Base-by-base conservation (phyloP, 1,284 basidiomycete genomes). In the Trichosporon asahii region DNA sequence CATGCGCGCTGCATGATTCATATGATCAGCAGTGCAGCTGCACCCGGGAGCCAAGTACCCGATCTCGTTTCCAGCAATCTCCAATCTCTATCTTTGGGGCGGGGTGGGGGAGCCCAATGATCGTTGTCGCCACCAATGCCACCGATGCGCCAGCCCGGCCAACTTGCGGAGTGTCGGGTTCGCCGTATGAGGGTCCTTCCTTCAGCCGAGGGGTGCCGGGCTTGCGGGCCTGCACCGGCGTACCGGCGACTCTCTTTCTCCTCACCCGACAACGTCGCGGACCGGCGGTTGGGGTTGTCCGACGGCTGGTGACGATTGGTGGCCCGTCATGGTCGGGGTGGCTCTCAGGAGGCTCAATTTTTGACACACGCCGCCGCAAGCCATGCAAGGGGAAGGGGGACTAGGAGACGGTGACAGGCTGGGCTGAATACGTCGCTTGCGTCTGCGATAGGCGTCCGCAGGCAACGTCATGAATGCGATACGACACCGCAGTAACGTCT, bases 61-160 rank as follows among this genome's bases (percentile, higher is more conserved):
- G 57, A 61, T 61, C 57, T 61, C 27, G 29, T 53, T 53, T 53
- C 49, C 49, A 53, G 49, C 49, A 53, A 53, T 53, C 49, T 53
- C 49, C 49, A n/a, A 31, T 31, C 57, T 61, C 27, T 18, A 31
- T 9, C 57, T 15, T 61, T 61, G 27, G 27, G 57, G 27, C 57
- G 57, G 57, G 23, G 57, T 61, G 57, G 57, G 57, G 57, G 57
- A 61, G 29, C 29, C 57, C 57, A 61, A 61, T 61, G 27, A 18
- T 25, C 5, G 4, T 21, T 21, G n/a, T 46, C 21, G 44, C 44
- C 44, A 46, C 44, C 44, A 21, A 37, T 44, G 40, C 40, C 40
- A 44, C 40, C 40, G 15, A 44, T 6, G 40, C 40, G 40, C 40
- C 40, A 44, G 8, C 40, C 40, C 40, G 40, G 18, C 40, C 40